Base-by-base conservation (phyloP, 2,329 filamentous ascomycete genomes). In the Botryosphaeria agaves region DNA sequence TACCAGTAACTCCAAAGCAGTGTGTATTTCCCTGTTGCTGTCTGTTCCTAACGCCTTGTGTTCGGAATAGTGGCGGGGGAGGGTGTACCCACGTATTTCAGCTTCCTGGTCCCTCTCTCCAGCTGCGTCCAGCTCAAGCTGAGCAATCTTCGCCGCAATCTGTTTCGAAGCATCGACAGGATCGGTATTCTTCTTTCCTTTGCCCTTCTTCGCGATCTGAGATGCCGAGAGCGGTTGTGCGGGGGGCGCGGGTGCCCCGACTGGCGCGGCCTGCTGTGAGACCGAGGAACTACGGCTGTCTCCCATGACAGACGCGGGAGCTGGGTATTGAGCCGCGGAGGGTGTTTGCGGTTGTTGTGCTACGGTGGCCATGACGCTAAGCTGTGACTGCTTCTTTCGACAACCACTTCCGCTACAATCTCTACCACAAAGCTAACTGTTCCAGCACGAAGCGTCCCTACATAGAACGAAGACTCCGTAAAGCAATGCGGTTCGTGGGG, bases 51-150 rank as follows among this genome's bases (percentile, higher is more conserved):
- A n/a, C n/a, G n/a, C n/a, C n/a, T n/a, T n/a, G n/a, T n/a, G n/a
- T n/a, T n/a, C n/a, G n/a, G n/a, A n/a, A n/a, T n/a, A n/a, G n/a
- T n/a, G n/a, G n/a, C n/a, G n/a, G n/a, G n/a, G n/a, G n/a, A 35
- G 32, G 25, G 31, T 29, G 29, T 29, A 68, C 74, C 50, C 62
- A 92, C 84, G 83, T 51, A 98, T 94, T 62, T 95, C 89, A 36
- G 79, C 72, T 57, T 94, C 85, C 56, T 94, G 83, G 43, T 92
- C 87, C 55, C 91, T 93, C 52, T 93, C 85, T 35, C 83, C 82
- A 7, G 84, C 84, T 29, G 79, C 81, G 63, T 94, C 85, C 38
- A 83, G 79, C 55, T 98, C 89, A 35, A 98, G 63, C 59, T 95
- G 89, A 14, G 84, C 87, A 49, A 98, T 94, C 49, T 91, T 83